Base-by-base conservation (phyloP, 352 stramenopile genomes). In the Globisporangium spiculum region DNA sequence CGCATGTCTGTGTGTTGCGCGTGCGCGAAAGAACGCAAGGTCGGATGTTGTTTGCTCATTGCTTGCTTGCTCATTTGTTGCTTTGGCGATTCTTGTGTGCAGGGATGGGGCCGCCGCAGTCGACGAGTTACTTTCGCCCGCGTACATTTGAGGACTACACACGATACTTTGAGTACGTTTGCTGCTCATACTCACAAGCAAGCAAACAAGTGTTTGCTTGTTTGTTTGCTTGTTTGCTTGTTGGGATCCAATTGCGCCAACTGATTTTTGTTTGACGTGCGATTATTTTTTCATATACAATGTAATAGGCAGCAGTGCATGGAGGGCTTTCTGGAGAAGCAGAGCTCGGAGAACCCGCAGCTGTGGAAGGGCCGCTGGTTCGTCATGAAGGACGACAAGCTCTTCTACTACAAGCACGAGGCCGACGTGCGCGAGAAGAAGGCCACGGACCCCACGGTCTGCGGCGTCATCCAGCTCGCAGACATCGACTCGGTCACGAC, bases 291-390 rank as follows among this genome's bases (percentile, higher is more conserved):
- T 32, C 30, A 32, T 32, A 32, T 8, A 32, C 30, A 32, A 32
- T 32, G 30, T 4, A 64, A 41, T 54, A 92, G 84, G 66, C 82
- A 85, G 71, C 80, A 80, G 26, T 85, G 81, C 66, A 90, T 92
- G 85, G 79, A 90, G 52, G 88, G 88, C 14, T 90, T 87, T 62
- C 66, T 96, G 27, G 86, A 94, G 66, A 96, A 96, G 63, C 86
- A 96, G 74, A 93, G 86, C 75, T 78, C 75, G 14, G 86, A 93
- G 67, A 72, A 91, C 68, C 75, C 77, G 16, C 75, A 82, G 38
- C 66, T 78, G 34, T 96, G 86, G 86, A 96, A 96, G 46, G 76
- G 73, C 24, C 79, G 88, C 27, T 96, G 88, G 88, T 93, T 96
- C 60, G 88, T 96, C 66, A 93, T 96, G 84, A 84, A 92, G 30